These are phyloP conservation scores for Candida nanaspora DNA, from an alignment of 805 yeast genomes.

Conservation along the genomic window DNA sequence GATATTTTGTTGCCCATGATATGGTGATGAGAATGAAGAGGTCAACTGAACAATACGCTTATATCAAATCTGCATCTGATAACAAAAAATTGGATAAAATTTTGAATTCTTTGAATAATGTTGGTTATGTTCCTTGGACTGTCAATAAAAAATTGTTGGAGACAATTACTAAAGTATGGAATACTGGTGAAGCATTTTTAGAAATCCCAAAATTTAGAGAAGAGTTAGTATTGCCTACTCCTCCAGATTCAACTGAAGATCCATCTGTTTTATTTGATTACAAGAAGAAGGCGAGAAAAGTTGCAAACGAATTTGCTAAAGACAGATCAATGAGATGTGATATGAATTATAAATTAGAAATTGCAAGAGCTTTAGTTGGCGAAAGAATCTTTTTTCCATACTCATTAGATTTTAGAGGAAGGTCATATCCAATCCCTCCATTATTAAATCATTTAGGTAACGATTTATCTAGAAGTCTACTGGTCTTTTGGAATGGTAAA, in stretches of 20 bases:
- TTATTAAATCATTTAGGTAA: conserved; percentile 77
- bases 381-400: conserved; percentile 76
- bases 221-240: conserved; percentile 39
- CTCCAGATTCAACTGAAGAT: conserved; percentile 59
- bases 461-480: conserved; percentile 66
- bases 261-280: conserved; percentile 67
- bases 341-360: conserved; percentile 85
- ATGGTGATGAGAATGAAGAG: conserved; percentile 70
- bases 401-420: conserved; percentile 74
- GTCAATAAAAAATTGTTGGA: conserved; percentile 67
- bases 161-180: conserved; percentile 77
- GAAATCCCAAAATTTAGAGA: conserved; percentile 58
- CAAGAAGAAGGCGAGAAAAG: conserved; percentile 50
- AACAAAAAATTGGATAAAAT: conserved; percentile 58
- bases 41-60: conserved; percentile 85
- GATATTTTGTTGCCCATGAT: conserved; percentile 61
- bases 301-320: conserved; percentile 54
- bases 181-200: conserved; percentile 66
- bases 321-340: conserved; percentile 88
- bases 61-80: conserved; percentile 76
- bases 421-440: conserved; percentile 78
- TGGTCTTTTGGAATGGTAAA: conserved; percentile 73
- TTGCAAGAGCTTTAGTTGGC: conserved; percentile 87
- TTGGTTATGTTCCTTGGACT: conserved; percentile 91
- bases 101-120: conserved; percentile 73